A percentile compares a stretch with the other conserved stretches of the same genome.
phyloP scores from a whole-genome alignment of 148 eudicot genomes.

The Chenopodium suecicum region DNA sequence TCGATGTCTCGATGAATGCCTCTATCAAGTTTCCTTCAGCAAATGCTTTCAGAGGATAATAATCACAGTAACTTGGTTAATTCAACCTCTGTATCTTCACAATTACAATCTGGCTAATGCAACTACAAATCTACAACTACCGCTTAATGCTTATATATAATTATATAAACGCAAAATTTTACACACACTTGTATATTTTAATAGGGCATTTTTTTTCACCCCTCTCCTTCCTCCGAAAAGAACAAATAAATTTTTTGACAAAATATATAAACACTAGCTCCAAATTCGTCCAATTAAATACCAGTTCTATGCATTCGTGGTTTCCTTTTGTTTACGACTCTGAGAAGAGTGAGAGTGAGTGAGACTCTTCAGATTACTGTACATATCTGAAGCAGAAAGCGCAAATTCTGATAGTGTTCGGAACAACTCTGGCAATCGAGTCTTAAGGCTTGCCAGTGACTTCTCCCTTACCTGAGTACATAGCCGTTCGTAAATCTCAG shows the following conservation, averaged over 20 bases:
- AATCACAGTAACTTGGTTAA: background rate
- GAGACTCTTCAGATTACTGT: slow-evolving; percentile 43
- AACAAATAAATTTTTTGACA: slow-evolving; percentile 24
- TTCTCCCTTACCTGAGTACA: slow-evolving; percentile 81
- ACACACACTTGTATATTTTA: slow-evolving; percentile 16
- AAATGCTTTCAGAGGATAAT: background rate
- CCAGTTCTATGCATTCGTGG: slow-evolving; percentile 22
- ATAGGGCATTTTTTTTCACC: slow-evolving; percentile 5
- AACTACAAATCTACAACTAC: slow-evolving; percentile 2
- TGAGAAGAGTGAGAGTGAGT: slow-evolving; percentile 29
- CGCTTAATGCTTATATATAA: slow-evolving; percentile 17
- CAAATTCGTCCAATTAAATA: background rate
- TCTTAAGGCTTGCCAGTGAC: slow-evolving; percentile 58
- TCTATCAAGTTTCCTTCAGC: background rate
- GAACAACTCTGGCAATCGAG: slow-evolving; percentile 75
- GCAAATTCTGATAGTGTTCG: slow-evolving; percentile 58
- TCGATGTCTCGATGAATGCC: background rate
- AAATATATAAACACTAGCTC: slow-evolving; percentile 15
- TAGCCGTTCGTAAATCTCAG: slow-evolving; percentile 48
- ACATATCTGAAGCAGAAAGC: slow-evolving; percentile 61
- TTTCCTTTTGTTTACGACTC: slow-evolving; percentile 33
- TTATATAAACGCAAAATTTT: slow-evolving; percentile 13
- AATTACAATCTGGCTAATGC: slow-evolving; percentile 5
- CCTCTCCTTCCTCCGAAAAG: background rate
- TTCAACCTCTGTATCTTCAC: background rate